These are phyloP conservation scores for Boeremia lycopersici DNA, from an alignment of 2,329 filamentous ascomycete species.

Conservation along the genomic window DNA sequence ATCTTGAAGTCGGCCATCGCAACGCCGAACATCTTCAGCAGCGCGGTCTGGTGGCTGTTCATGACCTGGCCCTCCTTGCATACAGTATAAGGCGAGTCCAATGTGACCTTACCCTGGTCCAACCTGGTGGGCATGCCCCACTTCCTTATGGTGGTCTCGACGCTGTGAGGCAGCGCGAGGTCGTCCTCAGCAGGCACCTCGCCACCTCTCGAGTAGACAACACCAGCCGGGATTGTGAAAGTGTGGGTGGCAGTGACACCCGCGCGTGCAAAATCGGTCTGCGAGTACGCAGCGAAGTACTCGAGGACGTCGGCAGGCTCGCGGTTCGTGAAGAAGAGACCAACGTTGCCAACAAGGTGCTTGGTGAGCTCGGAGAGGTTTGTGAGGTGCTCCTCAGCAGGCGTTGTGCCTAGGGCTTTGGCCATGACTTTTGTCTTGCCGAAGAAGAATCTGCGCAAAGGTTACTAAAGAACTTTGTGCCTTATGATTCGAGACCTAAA, in stretches of 20 bases:
- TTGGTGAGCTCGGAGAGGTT: slow-evolving; percentile 73
- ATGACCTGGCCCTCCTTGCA: slow-evolving; percentile 85
- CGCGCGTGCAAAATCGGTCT: slow-evolving; percentile 89
- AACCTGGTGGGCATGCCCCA: slow-evolving; percentile 89
- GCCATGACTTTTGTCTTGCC: slow-evolving; percentile 99
- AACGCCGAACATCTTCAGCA: slow-evolving; percentile 92
- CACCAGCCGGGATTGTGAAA: slow-evolving; percentile 82
- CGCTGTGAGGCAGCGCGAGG: slow-evolving; percentile 81
- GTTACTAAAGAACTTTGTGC: slow-evolving; percentile 26
- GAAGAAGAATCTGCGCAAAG: slow-evolving; percentile 78
- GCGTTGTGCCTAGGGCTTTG: slow-evolving; percentile 81
- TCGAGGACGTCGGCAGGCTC: slow-evolving; percentile 67
- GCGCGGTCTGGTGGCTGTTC: slow-evolving; percentile 88
- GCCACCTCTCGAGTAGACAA: slow-evolving; percentile 78
- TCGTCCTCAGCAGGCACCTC: slow-evolving; percentile 82
- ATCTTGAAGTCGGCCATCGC: slow-evolving; percentile 91
- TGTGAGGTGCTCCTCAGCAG: slow-evolving; percentile 79
- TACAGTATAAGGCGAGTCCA: slow-evolving; percentile 75
- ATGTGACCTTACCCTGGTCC: slow-evolving; percentile 83
- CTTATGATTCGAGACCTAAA: slow-evolving; percentile 19
- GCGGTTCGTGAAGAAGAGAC: slow-evolving; percentile 88
- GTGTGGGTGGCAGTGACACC: slow-evolving; percentile 75
- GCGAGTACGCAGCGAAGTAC: slow-evolving; percentile 74
- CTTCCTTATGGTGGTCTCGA: slow-evolving; percentile 89
- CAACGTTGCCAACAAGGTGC: slow-evolving; percentile 81